Evolutionary conservation across 495 filamentous ascomycete species (phyloP).

Genomic region (Penicillium soppii): DNA sequence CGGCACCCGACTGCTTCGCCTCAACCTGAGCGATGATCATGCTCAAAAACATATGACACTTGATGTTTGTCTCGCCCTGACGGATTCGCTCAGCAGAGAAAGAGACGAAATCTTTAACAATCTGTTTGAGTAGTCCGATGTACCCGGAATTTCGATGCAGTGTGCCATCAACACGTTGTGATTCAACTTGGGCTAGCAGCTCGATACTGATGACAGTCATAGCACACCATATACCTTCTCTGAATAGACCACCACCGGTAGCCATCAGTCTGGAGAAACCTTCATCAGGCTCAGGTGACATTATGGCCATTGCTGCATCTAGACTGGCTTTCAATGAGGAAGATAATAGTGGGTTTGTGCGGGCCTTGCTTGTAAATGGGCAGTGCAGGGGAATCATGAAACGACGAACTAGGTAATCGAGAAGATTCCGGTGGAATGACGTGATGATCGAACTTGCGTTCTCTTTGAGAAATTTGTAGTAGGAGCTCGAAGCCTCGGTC

Average conservation of each 20-base stretch:
- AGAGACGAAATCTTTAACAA: neutral
- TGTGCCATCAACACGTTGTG: neutral
- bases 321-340: neutral
- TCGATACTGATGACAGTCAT: neutral
- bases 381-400: neutral
- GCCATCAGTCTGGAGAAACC: neutral
- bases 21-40: conserved; percentile 37
- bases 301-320: neutral
- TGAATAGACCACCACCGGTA: neutral
- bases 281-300: neutral
- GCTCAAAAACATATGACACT: conserved; percentile 43
- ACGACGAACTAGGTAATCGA: neutral
- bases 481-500: neutral
- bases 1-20: neutral
- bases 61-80: conserved; percentile 53
- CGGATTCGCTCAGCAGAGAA: neutral
- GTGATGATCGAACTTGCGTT: neutral
- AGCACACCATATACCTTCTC: neutral
- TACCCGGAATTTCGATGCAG: neutral
- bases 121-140: neutral
- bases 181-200: neutral
- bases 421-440: neutral
- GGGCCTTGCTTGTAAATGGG: neutral
- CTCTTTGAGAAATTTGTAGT: neutral
- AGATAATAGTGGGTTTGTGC: neutral